Evolutionary conservation across 345 rosid species (phyloP), one percentile per base, ranked within the genome.

Genomic region (Toxicodendron radicans): DNA sequence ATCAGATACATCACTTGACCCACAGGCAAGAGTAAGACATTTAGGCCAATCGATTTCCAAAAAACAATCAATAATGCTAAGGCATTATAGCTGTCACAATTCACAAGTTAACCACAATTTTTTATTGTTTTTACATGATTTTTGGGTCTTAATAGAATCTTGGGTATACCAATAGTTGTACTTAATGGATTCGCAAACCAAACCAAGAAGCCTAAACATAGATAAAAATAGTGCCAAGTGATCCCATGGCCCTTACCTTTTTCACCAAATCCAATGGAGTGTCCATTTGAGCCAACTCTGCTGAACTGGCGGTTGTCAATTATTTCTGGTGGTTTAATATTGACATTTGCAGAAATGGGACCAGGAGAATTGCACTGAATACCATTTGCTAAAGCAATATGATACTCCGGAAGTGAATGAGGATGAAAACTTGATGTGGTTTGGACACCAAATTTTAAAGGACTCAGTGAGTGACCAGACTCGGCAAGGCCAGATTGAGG

Each of bases 351-450:
- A 56, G 79, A 66, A 30, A 76, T 65, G 48, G 59, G 23, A 54
- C 71, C 52, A 0, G 79, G 71, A 73, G 85, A 78, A 72, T 79
- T 75, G 81, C 68, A 73, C 58, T 53, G 77, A 74, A 70, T 45
- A 33, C 76, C 83, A 64, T 54, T 71, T 53, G 24, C 32, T 56
- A 81, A 76, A 80, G 83, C 82, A 79, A 81, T 85, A 58, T 76
- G 83, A 82, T 78, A 80, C 51, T 90, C 89, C 6, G 87, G 88
- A 70, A 85, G 79, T 5, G 92, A 85, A 79, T 76, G 80, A 58
- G 86, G 86, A 73, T 80, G 86, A 78, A 81, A 78, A 56, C 62
- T 71, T 57, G 86, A 69, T 17, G 83, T 27, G 32, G 73, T 77
- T 58, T 58, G 86, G 70, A 72, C 61, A 72, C 76, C 76, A 45